Evolutionary conservation across 2,329 filamentous ascomycete genomes (phyloP).

Genomic region (Apiospora pterosperma): DNA sequence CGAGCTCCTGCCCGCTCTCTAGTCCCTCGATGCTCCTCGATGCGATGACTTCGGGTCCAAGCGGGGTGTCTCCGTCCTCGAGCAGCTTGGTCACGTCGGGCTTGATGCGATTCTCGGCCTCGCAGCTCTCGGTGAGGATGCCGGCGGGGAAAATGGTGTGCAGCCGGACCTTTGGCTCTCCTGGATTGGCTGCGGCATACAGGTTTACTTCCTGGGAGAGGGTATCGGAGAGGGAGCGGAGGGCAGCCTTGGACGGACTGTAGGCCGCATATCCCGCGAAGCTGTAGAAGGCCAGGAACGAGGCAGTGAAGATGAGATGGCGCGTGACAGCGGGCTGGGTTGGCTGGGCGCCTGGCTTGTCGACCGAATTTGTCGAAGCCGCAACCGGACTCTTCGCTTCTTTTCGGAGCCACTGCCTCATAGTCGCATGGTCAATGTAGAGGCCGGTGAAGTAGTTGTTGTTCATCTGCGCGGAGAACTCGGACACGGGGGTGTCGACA

Average conservation of each 20-base stretch:
- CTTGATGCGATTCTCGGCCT: constrained; percentile 18
- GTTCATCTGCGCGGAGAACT: constrained; percentile 33
- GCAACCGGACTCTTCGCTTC: neutral
- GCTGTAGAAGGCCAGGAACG: constrained; percentile 57
- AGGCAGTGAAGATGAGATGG: constrained; percentile 68
- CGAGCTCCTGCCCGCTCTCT: constrained; percentile 23
- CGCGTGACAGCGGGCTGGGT: constrained; percentile 25
- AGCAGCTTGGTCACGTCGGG: constrained; percentile 10
- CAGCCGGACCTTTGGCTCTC: constrained; percentile 44
- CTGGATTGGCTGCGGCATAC: constrained; percentile 27
- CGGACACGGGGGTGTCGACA: constrained; percentile 29
- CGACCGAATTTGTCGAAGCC: neutral
- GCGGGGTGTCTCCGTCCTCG: constrained; percentile 9
- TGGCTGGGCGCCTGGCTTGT: neutral
- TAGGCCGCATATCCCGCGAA: constrained; percentile 65
- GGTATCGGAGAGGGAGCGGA: constrained; percentile 62
- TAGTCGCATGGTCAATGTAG: constrained; percentile 33
- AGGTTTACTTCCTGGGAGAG: constrained; percentile 56
- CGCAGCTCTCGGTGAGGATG: constrained; percentile 54
- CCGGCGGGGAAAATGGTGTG: constrained; percentile 64
- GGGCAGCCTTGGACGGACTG: constrained; percentile 62
- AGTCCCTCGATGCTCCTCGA: constrained; percentile 19
- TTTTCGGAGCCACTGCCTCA: constrained; percentile 25
- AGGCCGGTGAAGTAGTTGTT: constrained; percentile 37
- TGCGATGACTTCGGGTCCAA: constrained; percentile 16